Conservation (phyloP, 2,329 filamentous ascomycete species). For the Zarea fungicola region DNA sequence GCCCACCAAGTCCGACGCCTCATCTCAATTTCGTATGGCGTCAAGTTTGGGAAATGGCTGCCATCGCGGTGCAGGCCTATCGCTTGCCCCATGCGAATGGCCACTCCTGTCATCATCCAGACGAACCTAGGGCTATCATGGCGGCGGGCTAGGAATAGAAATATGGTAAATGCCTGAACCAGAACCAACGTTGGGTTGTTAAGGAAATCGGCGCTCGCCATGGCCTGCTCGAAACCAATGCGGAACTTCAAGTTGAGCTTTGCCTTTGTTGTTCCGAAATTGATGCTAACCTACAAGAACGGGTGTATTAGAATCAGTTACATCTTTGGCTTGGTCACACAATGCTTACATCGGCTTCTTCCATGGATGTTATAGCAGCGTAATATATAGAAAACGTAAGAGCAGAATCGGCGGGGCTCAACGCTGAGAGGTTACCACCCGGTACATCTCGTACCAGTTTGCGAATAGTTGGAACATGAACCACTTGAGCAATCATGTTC, state of each 20-base stretch:
- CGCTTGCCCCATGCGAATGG: slow-evolving; percentile 50
- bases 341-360: slow-evolving; percentile 47
- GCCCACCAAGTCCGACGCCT: slow-evolving; percentile 59
- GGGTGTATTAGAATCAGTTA: not conserved
- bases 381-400: slow-evolving; percentile 55
- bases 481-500: slow-evolving; percentile 37
- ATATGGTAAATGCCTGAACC: slow-evolving; percentile 57
- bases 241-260: slow-evolving; percentile 43
- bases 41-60: slow-evolving; percentile 43
- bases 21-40: slow-evolving; percentile 58
- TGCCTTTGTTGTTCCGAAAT: slow-evolving; percentile 44
- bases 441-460: slow-evolving; percentile 33
- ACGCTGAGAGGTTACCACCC: slow-evolving; percentile 22
- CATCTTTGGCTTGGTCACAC: too few relatives aligned
- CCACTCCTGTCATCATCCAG: slow-evolving; percentile 60
- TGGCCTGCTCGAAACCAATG: slow-evolving; percentile 51
- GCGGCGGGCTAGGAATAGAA: slow-evolving; percentile 48
- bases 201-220: slow-evolving; percentile 58
- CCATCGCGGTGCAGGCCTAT: slow-evolving; percentile 56
- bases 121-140: slow-evolving; percentile 49
- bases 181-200: slow-evolving; percentile 53
- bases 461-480: slow-evolving; percentile 41
- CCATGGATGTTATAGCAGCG: slow-evolving; percentile 50
- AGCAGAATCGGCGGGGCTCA: slow-evolving; percentile 43
- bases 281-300: slow-evolving; percentile 40